Evolutionary conservation across 306 rosid genomes (phyloP).

Genomic region (Quercus aquifolioides): DNA sequence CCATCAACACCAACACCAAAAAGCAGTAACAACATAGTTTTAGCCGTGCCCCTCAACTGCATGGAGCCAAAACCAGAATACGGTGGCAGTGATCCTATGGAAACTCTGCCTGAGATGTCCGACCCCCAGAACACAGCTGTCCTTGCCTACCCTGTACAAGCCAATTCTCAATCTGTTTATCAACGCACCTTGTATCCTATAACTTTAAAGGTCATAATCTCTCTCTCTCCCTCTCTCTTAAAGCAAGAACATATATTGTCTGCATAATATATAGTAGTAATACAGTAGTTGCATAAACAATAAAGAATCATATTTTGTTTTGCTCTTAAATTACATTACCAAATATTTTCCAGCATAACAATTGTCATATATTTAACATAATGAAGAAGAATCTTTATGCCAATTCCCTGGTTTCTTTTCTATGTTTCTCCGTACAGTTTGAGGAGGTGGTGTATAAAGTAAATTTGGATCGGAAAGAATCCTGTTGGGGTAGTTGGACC

Average conservation of each 20-base stretch:
- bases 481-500: conserved; percentile 46
- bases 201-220: conserved; percentile 63
- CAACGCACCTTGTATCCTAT: conserved; percentile 67
- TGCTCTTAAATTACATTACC: conserved; percentile 15
- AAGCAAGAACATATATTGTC: not conserved
- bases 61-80: conserved; percentile 53
- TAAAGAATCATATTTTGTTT: not conserved
- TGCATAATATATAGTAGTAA: not conserved
- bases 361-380: not conserved
- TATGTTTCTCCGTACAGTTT: conserved; percentile 51
- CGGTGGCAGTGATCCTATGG: conserved; percentile 21
- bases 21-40: conserved; percentile 9
- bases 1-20: conserved; percentile 3
- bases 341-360: conserved; percentile 1
- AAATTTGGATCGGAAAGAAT: conserved; percentile 53
- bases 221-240: not conserved
- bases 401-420: conserved; percentile 7
- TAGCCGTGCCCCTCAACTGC: conserved; percentile 50
- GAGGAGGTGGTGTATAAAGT: conserved; percentile 91
- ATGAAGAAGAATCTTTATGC: not conserved
- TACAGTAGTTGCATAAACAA: not conserved
- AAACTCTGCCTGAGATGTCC: conserved; percentile 41
- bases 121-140: conserved; percentile 43
- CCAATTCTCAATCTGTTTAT: conserved; percentile 48
- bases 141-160: conserved; percentile 37